These are phyloP conservation scores for Fraxinus anomala DNA, from an alignment of 257 asterid genomes.

Conservation along the genomic window DNA sequence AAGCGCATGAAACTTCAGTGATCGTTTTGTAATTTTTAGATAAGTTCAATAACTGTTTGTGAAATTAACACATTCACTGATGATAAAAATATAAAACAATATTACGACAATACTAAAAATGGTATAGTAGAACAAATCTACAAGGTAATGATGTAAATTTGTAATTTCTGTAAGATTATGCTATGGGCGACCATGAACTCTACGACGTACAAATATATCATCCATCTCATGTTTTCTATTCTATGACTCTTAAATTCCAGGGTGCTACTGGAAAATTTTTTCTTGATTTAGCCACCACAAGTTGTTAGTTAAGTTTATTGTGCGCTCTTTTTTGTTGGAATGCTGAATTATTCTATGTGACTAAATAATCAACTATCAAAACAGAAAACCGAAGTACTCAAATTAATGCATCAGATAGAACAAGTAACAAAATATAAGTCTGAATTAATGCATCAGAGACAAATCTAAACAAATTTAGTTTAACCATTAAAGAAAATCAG, in stretches of 20 bases:
- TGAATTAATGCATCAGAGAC: not conserved
- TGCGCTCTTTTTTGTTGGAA: not conserved
- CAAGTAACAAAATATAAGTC: not conserved
- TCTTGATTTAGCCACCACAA: not conserved
- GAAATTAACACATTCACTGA: too few relatives aligned
- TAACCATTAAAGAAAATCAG: not conserved
- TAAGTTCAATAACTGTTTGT: too few relatives aligned
- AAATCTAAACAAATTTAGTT: not conserved
- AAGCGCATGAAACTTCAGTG: too few relatives aligned
- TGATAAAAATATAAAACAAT: too few relatives aligned
- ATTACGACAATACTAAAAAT: too few relatives aligned
- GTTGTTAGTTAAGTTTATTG: not conserved
- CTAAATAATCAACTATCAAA: not conserved
- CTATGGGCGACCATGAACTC: too few relatives aligned
- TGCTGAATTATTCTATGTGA: not conserved
- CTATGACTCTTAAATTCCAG: not conserved
- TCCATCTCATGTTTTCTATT: not conserved
- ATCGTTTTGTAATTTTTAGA: too few relatives aligned
- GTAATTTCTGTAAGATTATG: too few relatives aligned
- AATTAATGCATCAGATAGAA: not conserved
- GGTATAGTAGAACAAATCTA: too few relatives aligned
- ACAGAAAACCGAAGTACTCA: not conserved
- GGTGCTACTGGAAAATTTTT: not conserved
- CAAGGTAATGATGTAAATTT: too few relatives aligned
- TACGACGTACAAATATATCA: too few relatives aligned